Percentiles rank a stretch among this genome's conserved stretches.
phyloP scores from a whole-genome alignment of 257 asterid genomes.

The Nicotiana attenuata region DNA sequence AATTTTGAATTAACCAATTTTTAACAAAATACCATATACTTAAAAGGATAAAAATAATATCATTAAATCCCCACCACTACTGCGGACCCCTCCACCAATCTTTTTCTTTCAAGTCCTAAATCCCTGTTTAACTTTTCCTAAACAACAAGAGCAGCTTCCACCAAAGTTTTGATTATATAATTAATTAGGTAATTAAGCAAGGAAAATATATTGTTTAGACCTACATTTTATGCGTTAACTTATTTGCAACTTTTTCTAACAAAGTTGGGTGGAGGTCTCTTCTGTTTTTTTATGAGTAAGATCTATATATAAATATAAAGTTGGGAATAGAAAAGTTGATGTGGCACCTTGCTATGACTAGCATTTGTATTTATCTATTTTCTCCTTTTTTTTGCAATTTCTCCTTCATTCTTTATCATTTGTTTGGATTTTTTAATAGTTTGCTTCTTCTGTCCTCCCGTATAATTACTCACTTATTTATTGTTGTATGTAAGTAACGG shows the following conservation, averaged over 20 bases:
- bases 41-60: neutral
- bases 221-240: neutral
- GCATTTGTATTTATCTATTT: no score
- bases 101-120: neutral
- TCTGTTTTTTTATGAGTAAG: neutral
- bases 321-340: no score
- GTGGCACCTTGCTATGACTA: no score
- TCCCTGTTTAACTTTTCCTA: neutral
- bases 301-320: no score
- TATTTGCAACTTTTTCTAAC: neutral
- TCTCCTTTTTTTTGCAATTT: no score
- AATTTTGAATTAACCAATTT: no score
- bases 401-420: no score
- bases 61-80: neutral
- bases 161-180: neutral
- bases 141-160: neutral
- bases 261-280: neutral
- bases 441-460: no score
- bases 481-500: no score
- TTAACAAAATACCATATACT: no score
- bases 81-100: neutral
- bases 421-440: no score
- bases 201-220: neutral
- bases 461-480: no score
- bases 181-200: neutral